Evolutionary conservation across 257 asterid genomes (phyloP), one percentile per base, ranked within the genome.

Genomic region (Linderniella brevidens): DNA sequence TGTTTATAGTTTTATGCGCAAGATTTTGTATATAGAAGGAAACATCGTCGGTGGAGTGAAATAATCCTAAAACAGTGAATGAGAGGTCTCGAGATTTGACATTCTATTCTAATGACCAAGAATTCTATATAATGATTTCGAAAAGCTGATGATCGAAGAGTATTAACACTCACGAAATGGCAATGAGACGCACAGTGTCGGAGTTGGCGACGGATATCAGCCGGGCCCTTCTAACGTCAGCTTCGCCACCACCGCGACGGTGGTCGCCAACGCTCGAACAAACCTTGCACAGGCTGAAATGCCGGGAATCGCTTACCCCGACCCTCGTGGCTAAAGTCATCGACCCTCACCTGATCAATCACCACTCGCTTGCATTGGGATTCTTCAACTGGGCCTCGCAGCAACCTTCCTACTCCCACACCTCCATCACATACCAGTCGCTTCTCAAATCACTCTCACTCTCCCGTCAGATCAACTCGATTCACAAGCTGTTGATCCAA

Each of bases 351-450:
- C 95, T 87, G 63, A 78, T 75, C 62, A 69, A 75, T 66, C 83
- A 83, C 53, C 84, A 65, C 57, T 64, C 82, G 13, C 82, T 87
- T 39, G 95, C 93, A 13, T 58, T 70, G 45, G 97, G 97, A 48
- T 87, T 87, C 84, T 83, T 87, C 75, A 74, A 83, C 63, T 87
- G 97, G 97, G 92, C 93, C 3, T 66, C 97, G 47, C 97, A 87
- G 61, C 97, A 83, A 44, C 97, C 95, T 9, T 82, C 80, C 13
- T 87, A 75, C 69, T 62, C 71, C 17, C 97, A 87, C 65, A 68
- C 74, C 39, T 48, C 88, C 35, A 62, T 61, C 52, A 64, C 97
- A 19, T 87, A 75, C 32, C 79, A 71, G 44, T 75, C 92, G 48
- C 53, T 86, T 55, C 79, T 86, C 58, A 82, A 71, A 35, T 69